These are phyloP conservation scores for Corymbia calophylla DNA, from an alignment of 441 rosid genomes.

Conservation along the genomic window DNA sequence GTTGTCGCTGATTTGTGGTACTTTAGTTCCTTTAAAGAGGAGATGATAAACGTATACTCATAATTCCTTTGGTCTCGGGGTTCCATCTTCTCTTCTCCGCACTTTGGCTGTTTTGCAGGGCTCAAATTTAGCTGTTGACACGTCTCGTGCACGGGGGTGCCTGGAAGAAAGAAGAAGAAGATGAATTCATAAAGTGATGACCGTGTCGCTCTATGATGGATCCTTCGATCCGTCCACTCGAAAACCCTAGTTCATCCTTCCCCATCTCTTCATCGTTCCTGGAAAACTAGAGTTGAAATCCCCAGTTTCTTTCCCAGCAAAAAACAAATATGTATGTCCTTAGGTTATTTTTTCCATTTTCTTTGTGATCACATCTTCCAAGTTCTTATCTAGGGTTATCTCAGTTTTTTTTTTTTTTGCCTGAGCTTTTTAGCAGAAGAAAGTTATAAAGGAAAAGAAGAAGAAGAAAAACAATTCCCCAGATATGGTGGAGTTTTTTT, in stretches of 20 bases:
- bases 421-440: background rate
- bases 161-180: background rate
- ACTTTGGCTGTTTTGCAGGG: background rate
- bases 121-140: background rate
- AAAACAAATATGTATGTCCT: background rate
- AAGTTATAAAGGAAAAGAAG: background rate
- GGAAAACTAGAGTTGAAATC: background rate
- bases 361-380: background rate
- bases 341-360: background rate
- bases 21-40: background rate
- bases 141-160: background rate
- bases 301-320: background rate
- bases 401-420: background rate
- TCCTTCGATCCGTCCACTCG: background rate
- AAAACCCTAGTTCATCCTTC: background rate
- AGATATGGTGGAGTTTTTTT: too few species aligned
- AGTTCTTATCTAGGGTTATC: background rate
- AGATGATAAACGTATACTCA: background rate
- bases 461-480: background rate
- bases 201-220: background rate
- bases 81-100: background rate
- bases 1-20: background rate
- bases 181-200: background rate
- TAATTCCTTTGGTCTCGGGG: background rate
- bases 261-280: background rate